Base-by-base conservation (phyloP, 228 moss, liverwort and hornwort genomes). In the Sphagnum fallax region DNA sequence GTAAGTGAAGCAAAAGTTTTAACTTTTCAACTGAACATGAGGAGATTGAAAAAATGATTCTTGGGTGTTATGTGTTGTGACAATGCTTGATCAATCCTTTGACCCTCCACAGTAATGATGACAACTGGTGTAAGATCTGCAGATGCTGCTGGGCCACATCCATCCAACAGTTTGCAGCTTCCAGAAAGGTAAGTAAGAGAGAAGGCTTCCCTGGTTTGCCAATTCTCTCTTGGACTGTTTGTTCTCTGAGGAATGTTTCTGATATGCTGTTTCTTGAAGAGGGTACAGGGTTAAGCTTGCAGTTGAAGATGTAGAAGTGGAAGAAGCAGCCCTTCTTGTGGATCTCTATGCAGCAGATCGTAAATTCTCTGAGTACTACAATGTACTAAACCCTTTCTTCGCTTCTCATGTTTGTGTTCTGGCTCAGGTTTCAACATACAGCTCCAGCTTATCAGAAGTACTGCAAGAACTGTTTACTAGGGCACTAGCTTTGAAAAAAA, bases 341-440 rank as follows among this genome's bases (percentile, higher is more conserved):
- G 98, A 98, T 79, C 84, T 98, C 6, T 94, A 92, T 67, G 85
- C 90, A 58, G 90, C 98, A 10, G 98, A 98, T 62, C 84, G 94
- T 62, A 93, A 98, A 65, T 98, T 98, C 65, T 90, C 93, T 18
- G 98, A 98, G 71, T 98, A 98, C 48, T 85, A 94, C 65, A 98
- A 92, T 75, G 98, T 94, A 82, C 53, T 32, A 3, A 32, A 32
- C 32, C 32, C 32, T 32, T 32, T 3, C 58, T 7, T 12, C 61
- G 6, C 64, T 47, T 18, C 16, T 18, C 10, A 12, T 11, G 47
- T 72, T 32, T 32, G 32, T 32, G 32, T 32, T 32, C 32, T 32
- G 32, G 32, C 32, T 32, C 32, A 32, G 32, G 32, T 32, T 32
- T 32, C 32, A 32, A 32, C 32, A 32, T 32, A 32, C 32, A 32